These are phyloP conservation scores for Cercospora sp. DNA, from an alignment of 2,329 filamentous ascomycete genomes.

Conservation along the genomic window DNA sequence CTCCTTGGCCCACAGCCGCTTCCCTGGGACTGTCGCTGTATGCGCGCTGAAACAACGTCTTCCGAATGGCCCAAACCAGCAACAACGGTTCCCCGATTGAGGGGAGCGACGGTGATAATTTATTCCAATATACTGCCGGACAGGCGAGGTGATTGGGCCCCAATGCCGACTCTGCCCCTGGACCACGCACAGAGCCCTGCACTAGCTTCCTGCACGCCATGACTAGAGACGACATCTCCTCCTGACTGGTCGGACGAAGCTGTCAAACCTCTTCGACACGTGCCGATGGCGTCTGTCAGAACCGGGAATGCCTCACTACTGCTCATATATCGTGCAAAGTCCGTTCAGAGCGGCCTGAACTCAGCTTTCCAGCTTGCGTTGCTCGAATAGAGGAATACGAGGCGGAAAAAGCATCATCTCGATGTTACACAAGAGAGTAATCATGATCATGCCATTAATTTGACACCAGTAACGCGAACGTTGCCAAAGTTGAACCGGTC, in stretches of 20 bases:
- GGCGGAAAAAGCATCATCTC: neutral
- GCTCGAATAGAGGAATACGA: neutral
- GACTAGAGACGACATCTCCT: neutral
- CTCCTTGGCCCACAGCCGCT: neutral
- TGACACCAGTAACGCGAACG: neutral
- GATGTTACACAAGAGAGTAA: neutral
- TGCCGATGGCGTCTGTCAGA: neutral
- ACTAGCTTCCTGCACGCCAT: conserved; percentile 13
- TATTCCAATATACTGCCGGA: neutral
- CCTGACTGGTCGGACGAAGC: neutral
- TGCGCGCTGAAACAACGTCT: neutral
- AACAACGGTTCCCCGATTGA: neutral
- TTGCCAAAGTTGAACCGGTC: neutral
- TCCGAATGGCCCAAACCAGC: neutral
- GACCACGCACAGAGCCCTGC: conserved; percentile 5
- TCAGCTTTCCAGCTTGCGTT: neutral
- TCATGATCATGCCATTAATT: neutral
- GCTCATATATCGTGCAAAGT: neutral
- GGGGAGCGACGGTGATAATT: neutral
- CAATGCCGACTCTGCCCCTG: neutral
- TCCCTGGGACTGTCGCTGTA: neutral
- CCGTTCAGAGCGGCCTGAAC: neutral
- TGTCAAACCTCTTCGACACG: neutral
- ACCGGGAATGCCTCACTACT: neutral
- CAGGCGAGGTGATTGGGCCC: conserved; percentile 1